phyloP scores from a whole-genome alignment of 1,284 basidiomycete species.

The Melanopsichium pennsylvanicum region DNA sequence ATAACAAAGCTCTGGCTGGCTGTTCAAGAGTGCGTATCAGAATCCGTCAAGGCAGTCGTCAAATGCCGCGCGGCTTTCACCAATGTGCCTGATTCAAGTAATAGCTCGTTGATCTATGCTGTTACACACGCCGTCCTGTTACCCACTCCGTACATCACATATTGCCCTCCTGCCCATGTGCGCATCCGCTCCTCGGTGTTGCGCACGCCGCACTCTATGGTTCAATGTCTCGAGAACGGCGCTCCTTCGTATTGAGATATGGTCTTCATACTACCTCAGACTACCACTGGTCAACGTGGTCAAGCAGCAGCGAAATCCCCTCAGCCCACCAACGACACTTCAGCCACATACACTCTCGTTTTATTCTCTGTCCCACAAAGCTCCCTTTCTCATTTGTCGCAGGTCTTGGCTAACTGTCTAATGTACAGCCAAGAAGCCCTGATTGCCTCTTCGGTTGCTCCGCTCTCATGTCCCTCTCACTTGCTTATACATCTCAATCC shows the following conservation, averaged over 20 bases:
- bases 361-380: not conserved
- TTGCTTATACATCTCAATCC: too few species aligned
- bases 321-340: too few species aligned
- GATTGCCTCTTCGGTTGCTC: not conserved
- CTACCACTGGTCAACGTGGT: constrained; percentile 18
- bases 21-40: too few species aligned
- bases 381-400: constrained; percentile 2
- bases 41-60: too few species aligned
- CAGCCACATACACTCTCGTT: too few species aligned
- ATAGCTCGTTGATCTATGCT: constrained; percentile 4
- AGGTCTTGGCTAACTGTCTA: too few species aligned
- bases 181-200: not conserved
- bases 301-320: constrained; percentile 27
- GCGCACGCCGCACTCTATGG: too few species aligned
- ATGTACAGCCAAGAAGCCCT: too few species aligned
- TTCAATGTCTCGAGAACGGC: too few species aligned
- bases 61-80: not conserved
- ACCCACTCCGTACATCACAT: not conserved
- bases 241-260: too few species aligned
- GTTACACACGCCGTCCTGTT: not conserved
- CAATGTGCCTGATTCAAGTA: constrained; percentile 6
- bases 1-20: too few species aligned
- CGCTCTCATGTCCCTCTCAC: not conserved
- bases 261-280: not conserved
- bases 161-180: constrained; percentile 8